These are phyloP conservation scores for Polygonum aviculare DNA, from an alignment of 148 eudicot genomes.

Conservation along the genomic window DNA sequence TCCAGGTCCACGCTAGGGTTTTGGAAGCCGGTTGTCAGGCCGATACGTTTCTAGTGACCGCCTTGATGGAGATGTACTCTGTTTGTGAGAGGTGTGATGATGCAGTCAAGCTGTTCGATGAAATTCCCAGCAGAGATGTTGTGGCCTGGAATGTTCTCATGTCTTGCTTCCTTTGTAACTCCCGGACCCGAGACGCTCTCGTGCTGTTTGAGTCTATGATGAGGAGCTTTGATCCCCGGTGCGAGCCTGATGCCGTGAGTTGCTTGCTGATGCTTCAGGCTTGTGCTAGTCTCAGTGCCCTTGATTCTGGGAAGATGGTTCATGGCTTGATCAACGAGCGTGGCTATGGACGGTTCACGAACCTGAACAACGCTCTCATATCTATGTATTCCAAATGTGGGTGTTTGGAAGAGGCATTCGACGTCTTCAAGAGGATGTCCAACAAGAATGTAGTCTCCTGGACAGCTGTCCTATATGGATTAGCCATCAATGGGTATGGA, in stretches of 20 bases:
- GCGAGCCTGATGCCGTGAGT: slow-evolving; percentile 55
- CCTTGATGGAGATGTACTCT: slow-evolving; percentile 52
- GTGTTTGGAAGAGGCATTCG: slow-evolving; percentile 44
- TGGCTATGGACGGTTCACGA: slow-evolving; percentile 19
- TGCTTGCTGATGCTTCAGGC: slow-evolving; percentile 57
- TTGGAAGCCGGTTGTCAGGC: slow-evolving; percentile 36
- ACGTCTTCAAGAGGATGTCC: slow-evolving; percentile 43
- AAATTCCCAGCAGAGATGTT: slow-evolving; percentile 42
- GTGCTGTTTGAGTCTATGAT: slow-evolving; percentile 39
- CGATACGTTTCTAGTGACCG: slow-evolving; percentile 48
- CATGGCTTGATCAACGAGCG: slow-evolving; percentile 27
- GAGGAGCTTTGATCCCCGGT: slow-evolving; percentile 14
- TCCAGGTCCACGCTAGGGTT: slow-evolving; percentile 44
- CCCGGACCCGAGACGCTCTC: slow-evolving; percentile 44
- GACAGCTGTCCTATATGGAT: slow-evolving; percentile 77
- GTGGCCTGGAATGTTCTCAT: slow-evolving; percentile 56
- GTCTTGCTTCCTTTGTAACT: slow-evolving; percentile 35
- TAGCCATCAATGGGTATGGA: slow-evolving; percentile 51
- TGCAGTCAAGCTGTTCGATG: slow-evolving; percentile 60
- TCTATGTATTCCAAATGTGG: slow-evolving; percentile 84
- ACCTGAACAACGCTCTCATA: slow-evolving; percentile 53
- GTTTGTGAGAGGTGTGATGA: slow-evolving; percentile 19
- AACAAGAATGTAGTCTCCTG: slow-evolving; percentile 55
- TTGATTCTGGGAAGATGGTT: slow-evolving; percentile 49
- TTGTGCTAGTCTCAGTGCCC: slow-evolving; percentile 40